These are phyloP conservation scores for Aspergillus bertholletiae DNA, from an alignment of 495 filamentous ascomycete species.

Conservation along the genomic window DNA sequence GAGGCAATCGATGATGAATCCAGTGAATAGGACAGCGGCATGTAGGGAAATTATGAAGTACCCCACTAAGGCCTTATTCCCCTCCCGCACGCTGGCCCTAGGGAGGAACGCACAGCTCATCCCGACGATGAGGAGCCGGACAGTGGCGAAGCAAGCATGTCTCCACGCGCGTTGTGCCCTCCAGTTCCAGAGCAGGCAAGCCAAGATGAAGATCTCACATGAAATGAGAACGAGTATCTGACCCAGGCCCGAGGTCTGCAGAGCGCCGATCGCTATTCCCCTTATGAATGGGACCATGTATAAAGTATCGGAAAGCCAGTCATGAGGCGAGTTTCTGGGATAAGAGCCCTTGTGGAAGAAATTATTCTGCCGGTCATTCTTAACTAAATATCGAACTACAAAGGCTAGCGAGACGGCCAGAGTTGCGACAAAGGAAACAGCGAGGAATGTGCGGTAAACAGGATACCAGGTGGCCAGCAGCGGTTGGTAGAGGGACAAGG, in stretches of 20 bases:
- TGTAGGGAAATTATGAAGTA: constrained; percentile 11
- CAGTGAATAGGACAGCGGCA: not conserved
- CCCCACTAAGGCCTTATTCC: constrained; percentile 1
- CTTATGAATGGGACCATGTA: constrained; percentile 12
- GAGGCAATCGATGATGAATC: not conserved
- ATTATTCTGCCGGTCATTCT: not conserved
- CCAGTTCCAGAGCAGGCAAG: not conserved
- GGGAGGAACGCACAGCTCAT: constrained; percentile 13
- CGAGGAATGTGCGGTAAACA: constrained; percentile 9
- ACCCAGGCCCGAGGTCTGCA: constrained; percentile 9
- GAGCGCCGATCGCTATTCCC: constrained; percentile 8
- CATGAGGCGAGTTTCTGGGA: not conserved
- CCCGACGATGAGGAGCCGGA: not conserved
- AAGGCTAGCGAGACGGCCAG: constrained; percentile 1
- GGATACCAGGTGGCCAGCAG: constrained; percentile 6
- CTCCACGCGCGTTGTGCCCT: not conserved
- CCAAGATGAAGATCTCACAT: constrained; percentile 7
- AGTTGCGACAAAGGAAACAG: not conserved
- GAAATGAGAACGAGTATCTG: constrained; percentile 4
- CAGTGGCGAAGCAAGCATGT: not conserved
- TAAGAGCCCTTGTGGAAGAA: constrained; percentile 5
- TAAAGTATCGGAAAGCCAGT: constrained; percentile 7
- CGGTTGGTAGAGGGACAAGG: constrained; percentile 11
- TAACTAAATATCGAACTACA: not conserved
- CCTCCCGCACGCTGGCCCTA: not conserved